Conservation (phyloP, 2,329 filamentous ascomycete species). For the Scorias spongiosa region DNA sequence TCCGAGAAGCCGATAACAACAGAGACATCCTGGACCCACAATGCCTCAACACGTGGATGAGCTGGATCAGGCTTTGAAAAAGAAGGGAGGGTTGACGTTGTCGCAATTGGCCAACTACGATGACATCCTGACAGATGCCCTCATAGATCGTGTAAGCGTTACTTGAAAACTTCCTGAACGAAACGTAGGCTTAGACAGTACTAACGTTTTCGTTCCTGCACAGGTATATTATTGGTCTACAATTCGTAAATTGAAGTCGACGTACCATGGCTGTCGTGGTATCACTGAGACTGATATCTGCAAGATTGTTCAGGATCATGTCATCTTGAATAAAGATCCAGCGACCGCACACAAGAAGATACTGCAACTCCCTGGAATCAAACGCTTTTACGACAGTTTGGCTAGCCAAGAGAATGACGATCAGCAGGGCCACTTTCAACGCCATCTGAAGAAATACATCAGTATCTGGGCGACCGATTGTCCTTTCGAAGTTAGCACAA, state of each 20-base stretch:
- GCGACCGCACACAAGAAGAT: constrained; percentile 56
- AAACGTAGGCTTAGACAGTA: background rate
- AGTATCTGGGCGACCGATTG: constrained; percentile 88
- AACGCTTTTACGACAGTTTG: constrained; percentile 53
- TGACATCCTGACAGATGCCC: constrained; percentile 85
- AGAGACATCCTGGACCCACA: no score
- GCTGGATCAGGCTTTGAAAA: constrained; percentile 30
- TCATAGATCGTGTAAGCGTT: constrained; percentile 76
- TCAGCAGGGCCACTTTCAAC: constrained; percentile 73
- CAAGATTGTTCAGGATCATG: constrained; percentile 44
- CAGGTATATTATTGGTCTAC: constrained; percentile 93
- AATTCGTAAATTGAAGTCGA: constrained; percentile 83
- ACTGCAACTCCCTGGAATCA: constrained; percentile 56
- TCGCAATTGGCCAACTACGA: constrained; percentile 85
- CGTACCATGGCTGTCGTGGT: constrained; percentile 71
- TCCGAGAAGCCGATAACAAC: no score
- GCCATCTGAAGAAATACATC: constrained; percentile 78
- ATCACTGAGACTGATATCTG: constrained; percentile 51
- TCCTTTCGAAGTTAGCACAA: constrained; percentile 83
- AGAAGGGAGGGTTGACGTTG: constrained; percentile 65
- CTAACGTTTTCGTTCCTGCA: background rate
- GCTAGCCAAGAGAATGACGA: constrained; percentile 42
- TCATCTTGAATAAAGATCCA: constrained; percentile 61
- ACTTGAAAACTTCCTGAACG: background rate
- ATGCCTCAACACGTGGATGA: constrained; percentile 8